These are phyloP conservation scores for Nicotiana knightiana DNA, from an alignment of 257 asterid genomes.

Conservation along the genomic window DNA sequence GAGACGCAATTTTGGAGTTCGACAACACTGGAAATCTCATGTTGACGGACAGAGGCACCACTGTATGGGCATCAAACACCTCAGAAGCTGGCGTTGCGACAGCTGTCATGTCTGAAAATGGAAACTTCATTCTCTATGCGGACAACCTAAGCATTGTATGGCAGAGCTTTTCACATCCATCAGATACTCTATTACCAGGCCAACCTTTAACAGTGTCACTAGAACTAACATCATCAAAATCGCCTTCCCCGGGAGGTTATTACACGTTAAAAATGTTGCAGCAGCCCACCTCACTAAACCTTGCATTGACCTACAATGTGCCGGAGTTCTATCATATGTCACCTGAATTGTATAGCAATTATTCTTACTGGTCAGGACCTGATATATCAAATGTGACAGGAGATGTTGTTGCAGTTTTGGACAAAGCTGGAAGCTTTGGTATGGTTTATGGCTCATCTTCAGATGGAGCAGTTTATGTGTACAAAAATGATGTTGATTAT, in stretches of 20 bases:
- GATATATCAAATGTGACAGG: constrained; percentile 81
- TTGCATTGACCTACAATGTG: constrained; percentile 60
- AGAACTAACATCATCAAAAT: constrained; percentile 52
- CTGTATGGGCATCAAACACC: constrained; percentile 80
- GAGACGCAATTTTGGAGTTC: constrained; percentile 65
- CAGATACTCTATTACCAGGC: constrained; percentile 85
- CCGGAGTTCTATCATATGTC: constrained; percentile 29
- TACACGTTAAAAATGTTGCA: constrained; percentile 80
- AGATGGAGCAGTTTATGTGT: constrained; percentile 70
- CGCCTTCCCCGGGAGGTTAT: constrained; percentile 52
- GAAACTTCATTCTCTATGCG: constrained; percentile 62
- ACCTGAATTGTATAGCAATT: constrained; percentile 39
- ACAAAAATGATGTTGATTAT: constrained; percentile 64
- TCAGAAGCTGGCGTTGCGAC: constrained; percentile 34
- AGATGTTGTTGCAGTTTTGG: constrained; percentile 57
- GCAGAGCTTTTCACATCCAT: constrained; percentile 81
- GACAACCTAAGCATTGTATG: constrained; percentile 33
- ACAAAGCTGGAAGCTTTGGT: constrained; percentile 73
- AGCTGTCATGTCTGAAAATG: constrained; percentile 62
- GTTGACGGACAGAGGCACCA: constrained; percentile 39
- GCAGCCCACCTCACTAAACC: constrained; percentile 62
- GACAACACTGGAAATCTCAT: constrained; percentile 53
- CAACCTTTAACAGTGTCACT: constrained; percentile 52
- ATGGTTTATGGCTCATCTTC: constrained; percentile 61
- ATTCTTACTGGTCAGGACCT: constrained; percentile 81